Percentiles rank a stretch among this genome's conserved stretches.
Evolutionary conservation across 163 green algal genomes (phyloP).

Genomic region (Scenedesmus sp.): DNA sequence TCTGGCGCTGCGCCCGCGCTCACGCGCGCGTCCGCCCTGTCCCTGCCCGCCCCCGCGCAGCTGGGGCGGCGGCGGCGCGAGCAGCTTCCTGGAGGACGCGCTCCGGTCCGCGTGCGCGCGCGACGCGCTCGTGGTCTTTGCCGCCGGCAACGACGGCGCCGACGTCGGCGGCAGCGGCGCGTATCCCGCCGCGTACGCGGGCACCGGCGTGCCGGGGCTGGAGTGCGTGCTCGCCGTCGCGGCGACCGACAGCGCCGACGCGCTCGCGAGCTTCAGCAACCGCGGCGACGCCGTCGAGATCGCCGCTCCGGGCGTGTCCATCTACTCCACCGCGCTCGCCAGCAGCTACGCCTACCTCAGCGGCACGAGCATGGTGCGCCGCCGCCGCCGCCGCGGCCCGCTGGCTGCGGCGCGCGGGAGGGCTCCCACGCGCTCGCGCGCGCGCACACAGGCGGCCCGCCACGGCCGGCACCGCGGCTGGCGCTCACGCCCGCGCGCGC

Average conservation of each 20-base stretch:
- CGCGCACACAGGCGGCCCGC: too few relatives aligned
- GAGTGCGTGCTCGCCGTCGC: conserved; percentile 9
- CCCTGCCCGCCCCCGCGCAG: too few relatives aligned
- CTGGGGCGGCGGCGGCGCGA: too few relatives aligned
- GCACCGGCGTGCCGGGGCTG: not conserved
- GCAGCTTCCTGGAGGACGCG: not conserved
- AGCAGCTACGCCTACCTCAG: too few relatives aligned
- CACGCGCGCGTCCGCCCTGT: not conserved
- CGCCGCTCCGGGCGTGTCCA: not conserved
- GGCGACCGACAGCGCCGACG: not conserved
- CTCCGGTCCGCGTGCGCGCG: not conserved
- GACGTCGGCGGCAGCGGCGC: conserved; percentile 55
- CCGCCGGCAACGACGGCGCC: conserved; percentile 64
- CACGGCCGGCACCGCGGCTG: too few relatives aligned
- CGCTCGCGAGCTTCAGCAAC: conserved; percentile 1
- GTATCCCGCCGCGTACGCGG: not conserved
- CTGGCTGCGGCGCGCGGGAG: too few relatives aligned
- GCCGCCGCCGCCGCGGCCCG: too few relatives aligned
- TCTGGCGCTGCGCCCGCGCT: not conserved
- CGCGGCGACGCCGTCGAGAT: not conserved
- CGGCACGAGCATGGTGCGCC: too few relatives aligned
- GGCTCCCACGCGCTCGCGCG: too few relatives aligned
- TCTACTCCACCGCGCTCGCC: not conserved
- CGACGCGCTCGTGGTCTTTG: conserved; percentile 54
- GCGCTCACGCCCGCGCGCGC: too few relatives aligned